Evolutionary conservation across 2,329 filamentous ascomycete genomes (phyloP).

Genomic region (Sphaerulina musiva): DNA sequence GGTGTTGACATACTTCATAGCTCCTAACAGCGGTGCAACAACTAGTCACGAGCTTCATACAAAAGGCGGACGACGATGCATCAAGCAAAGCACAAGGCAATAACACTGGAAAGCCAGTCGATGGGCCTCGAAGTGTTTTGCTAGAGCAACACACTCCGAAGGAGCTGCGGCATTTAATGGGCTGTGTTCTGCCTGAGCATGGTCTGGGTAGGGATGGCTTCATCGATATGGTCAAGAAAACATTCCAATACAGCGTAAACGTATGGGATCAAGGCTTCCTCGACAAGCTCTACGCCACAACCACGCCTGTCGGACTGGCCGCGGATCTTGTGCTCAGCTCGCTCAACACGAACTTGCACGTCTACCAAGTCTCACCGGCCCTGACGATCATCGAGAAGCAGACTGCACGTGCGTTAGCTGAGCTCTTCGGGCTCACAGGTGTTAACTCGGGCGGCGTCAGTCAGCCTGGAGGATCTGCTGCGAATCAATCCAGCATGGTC

Average conservation of each 20-base stretch:
- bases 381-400: slow-evolving; percentile 82
- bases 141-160: slow-evolving; percentile 42
- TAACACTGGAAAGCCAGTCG: slow-evolving; percentile 56
- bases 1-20: slow-evolving; percentile 27
- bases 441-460: slow-evolving; percentile 64
- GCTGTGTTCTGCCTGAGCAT: slow-evolving; percentile 34
- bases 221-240: slow-evolving; percentile 51
- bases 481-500: slow-evolving; percentile 78
- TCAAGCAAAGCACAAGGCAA: slow-evolving; percentile 50
- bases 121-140: slow-evolving; percentile 44
- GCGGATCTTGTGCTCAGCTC: slow-evolving; percentile 78
- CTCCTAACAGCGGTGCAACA: slow-evolving; percentile 61
- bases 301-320: slow-evolving; percentile 77
- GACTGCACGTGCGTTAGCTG: slow-evolving; percentile 65
- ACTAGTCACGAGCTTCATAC: slow-evolving; percentile 65
- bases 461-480: slow-evolving; percentile 72
- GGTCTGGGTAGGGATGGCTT: slow-evolving; percentile 40
- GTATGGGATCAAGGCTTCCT: slow-evolving; percentile 98
- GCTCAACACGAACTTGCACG: slow-evolving; percentile 90
- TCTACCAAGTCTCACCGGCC: slow-evolving; percentile 88
- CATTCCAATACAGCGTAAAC: slow-evolving; percentile 85
- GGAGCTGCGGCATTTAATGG: slow-evolving; percentile 38
- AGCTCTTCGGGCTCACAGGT: slow-evolving; percentile 68
- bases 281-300: slow-evolving; percentile 89
- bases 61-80: slow-evolving; percentile 59